These are phyloP conservation scores for Daldinia loculata DNA, from an alignment of 495 filamentous ascomycete genomes.

Conservation along the genomic window DNA sequence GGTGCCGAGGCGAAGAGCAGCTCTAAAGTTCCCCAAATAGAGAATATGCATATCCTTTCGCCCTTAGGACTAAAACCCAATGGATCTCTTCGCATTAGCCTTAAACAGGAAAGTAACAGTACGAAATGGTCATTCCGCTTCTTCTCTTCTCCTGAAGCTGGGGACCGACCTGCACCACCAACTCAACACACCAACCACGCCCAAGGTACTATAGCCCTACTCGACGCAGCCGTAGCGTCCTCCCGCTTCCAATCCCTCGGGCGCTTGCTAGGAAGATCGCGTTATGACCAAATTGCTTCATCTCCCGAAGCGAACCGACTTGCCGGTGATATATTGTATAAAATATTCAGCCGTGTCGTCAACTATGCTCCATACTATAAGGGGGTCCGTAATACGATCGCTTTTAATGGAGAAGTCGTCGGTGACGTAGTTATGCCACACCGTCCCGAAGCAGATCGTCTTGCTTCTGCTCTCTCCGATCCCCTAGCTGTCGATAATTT, in stretches of 20 bases:
- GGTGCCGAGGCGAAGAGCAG: background rate
- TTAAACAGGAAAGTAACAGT: constrained; percentile 2
- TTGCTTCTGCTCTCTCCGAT: constrained; percentile 5
- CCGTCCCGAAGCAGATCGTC: constrained; percentile 11
- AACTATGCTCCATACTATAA: constrained; percentile 50
- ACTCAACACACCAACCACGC: constrained; percentile 20
- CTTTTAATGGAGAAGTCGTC: constrained; percentile 43
- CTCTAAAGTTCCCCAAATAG: constrained; percentile 15
- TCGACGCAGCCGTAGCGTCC: constrained; percentile 5
- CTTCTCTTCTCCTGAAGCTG: constrained; percentile 10
- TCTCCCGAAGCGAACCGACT: constrained; percentile 10
- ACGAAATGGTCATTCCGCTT: constrained; percentile 20
- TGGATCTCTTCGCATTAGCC: constrained; percentile 10
- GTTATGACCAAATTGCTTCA: constrained; percentile 24
- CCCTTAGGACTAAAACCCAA: constrained; percentile 18
- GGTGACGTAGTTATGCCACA: constrained; percentile 42
- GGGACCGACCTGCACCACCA: background rate
- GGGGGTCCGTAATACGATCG: constrained; percentile 47
- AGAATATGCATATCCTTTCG: constrained; percentile 21
- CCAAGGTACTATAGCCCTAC: constrained; percentile 15
- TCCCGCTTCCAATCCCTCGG: constrained; percentile 18
- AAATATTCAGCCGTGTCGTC: constrained; percentile 44
- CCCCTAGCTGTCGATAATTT: constrained; percentile 49
- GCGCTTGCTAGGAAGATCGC: constrained; percentile 13
- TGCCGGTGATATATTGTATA: constrained; percentile 46